Evolutionary conservation across 2,329 filamentous ascomycete genomes (phyloP).

Genomic region (Colletotrichum melonis): DNA sequence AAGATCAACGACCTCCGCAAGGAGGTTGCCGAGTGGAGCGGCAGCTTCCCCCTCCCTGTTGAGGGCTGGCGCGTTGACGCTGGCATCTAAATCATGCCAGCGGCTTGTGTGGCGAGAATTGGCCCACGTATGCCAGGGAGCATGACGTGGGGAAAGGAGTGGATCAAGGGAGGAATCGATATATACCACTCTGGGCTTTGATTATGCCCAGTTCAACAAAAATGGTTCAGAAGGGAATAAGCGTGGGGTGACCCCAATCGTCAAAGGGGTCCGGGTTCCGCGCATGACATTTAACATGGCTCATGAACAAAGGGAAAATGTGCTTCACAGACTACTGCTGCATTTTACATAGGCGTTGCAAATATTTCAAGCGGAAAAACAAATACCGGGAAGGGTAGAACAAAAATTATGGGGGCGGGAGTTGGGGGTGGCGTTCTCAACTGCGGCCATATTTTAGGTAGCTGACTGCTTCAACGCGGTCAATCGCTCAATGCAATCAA

Average conservation of each 20-base stretch:
- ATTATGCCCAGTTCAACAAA: conserved; percentile 31
- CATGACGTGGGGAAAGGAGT: neutral
- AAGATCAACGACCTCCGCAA: conserved; percentile 88
- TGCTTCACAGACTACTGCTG: conserved; percentile 40
- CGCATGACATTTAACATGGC: conserved; percentile 37
- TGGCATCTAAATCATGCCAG: conserved; percentile 58
- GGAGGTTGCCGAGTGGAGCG: conserved; percentile 90
- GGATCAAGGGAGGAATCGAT: conserved; percentile 3
- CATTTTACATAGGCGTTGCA: conserved; percentile 51
- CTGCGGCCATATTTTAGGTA: conserved; percentile 31
- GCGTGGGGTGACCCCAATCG: conserved; percentile 21
- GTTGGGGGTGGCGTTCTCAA: conserved; percentile 42
- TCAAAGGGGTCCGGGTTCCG: conserved; percentile 1
- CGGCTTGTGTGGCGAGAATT: neutral
- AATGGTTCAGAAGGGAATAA: conserved; percentile 31
- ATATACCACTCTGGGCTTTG: conserved; percentile 27
- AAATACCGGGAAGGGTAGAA: conserved; percentile 29
- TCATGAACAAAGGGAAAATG: conserved; percentile 37
- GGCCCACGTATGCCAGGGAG: conserved; percentile 10
- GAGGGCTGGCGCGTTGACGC: conserved; percentile 75
- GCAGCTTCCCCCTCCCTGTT: conserved; percentile 91
- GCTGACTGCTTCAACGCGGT: conserved; percentile 35
- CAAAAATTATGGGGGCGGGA: conserved; percentile 37
- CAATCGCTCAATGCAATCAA: conserved; percentile 30
- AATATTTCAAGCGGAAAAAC: conserved; percentile 36